A percentile compares a stretch with the other conserved stretches of the same genome.
phyloP scores from a whole-genome alignment of 352 stramenopile species.

The Pseudoperonospora humuli region DNA sequence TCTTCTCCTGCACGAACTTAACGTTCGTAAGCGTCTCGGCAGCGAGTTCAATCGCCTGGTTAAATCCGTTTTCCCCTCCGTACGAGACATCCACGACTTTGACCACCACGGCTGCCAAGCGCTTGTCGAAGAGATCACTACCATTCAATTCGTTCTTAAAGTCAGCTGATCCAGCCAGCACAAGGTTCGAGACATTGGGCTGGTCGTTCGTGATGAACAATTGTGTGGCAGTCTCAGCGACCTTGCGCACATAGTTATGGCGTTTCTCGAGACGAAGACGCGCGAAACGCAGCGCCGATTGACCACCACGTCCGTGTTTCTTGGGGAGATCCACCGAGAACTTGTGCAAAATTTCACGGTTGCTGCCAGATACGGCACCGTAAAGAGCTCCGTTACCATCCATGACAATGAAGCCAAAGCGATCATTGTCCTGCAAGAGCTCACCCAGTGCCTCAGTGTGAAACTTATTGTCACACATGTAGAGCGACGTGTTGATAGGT shows the following conservation, averaged over 20 bases:
- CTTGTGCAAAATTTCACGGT: slow-evolving; percentile 90
- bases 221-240: slow-evolving; percentile 96
- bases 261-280: slow-evolving; percentile 98
- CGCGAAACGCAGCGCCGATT: slow-evolving; percentile 99
- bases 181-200: slow-evolving; percentile 96
- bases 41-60: slow-evolving; percentile 98
- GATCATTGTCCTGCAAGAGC: slow-evolving; percentile 98
- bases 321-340: slow-evolving; percentile 98
- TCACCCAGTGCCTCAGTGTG: slow-evolving; percentile 98
- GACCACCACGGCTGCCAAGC: slow-evolving; percentile 92
- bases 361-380: slow-evolving; percentile 93
- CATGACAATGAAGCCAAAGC: slow-evolving; percentile 99
- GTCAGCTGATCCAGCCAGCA: slow-evolving; percentile 97
- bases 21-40: slow-evolving; percentile 97
- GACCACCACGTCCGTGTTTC: slow-evolving; percentile 98
- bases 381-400: slow-evolving; percentile 99
- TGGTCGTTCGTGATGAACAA: slow-evolving; percentile 98
- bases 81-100: slow-evolving; percentile 99
- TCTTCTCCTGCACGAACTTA: slow-evolving; percentile 99
- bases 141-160: slow-evolving; percentile 98
- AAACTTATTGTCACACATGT: slow-evolving; percentile 99
- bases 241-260: slow-evolving; percentile 99
- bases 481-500: slow-evolving; percentile 99
- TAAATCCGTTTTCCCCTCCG: slow-evolving; percentile 98
- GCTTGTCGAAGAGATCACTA: slow-evolving; percentile 96